Percentiles rank a stretch among this genome's conserved stretches.
These are phyloP conservation scores for Starmerella apicola DNA, from an alignment of 805 yeast genomes.

Conservation along the genomic window DNA sequence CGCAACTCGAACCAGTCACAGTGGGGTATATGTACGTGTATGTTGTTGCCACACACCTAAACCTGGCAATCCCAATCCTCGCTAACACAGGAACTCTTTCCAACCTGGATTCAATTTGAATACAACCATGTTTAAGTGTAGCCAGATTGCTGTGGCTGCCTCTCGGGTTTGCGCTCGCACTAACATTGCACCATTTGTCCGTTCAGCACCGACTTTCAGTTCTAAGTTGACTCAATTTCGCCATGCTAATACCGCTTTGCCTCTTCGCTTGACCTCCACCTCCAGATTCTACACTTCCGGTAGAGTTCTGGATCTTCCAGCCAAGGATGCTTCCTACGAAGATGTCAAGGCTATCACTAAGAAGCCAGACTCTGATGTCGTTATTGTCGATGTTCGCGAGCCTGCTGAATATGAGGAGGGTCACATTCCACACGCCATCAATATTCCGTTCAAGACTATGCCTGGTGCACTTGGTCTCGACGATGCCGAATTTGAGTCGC, in stretches of 20 bases:
- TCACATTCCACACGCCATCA: conserved; percentile 70
- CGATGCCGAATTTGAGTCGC: conserved; percentile 65
- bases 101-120: too few relatives aligned
- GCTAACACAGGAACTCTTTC: too few relatives aligned
- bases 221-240: neutral
- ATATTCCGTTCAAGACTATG: conserved; percentile 77
- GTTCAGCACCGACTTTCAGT: too few relatives aligned
- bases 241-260: neutral
- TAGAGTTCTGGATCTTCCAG: conserved; percentile 29
- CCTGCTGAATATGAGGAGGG: conserved; percentile 68
- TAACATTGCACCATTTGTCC: too few relatives aligned
- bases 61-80: too few relatives aligned
- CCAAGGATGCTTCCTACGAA: conserved; percentile 41
- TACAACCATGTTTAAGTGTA: neutral
- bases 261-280: neutral
- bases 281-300: conserved; percentile 15
- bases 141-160: neutral
- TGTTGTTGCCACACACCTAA: too few relatives aligned
- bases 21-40: too few relatives aligned
- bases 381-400: conserved; percentile 84
- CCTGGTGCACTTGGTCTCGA: conserved; percentile 84
- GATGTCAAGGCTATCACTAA: conserved; percentile 38
- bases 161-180: too few relatives aligned
- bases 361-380: conserved; percentile 35
- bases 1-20: too few relatives aligned